Base-by-base conservation (phyloP, 306 rosid species). In the Rosa lucieae region DNA sequence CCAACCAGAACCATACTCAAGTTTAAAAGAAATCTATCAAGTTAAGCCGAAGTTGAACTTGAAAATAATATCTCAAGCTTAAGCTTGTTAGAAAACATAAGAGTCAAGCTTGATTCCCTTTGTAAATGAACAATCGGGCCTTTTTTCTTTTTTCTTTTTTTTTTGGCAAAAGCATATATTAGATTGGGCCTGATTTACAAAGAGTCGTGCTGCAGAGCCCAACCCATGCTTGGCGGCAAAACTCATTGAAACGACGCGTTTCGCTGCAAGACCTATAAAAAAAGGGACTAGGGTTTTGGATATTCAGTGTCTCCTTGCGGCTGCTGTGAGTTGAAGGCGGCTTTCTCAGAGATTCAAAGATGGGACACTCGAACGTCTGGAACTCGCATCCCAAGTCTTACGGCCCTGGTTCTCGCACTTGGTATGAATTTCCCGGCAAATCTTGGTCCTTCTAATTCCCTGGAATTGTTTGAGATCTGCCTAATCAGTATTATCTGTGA, bases 341-440 rank as follows among this genome's bases (percentile, higher is more conserved):
- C 61, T 37, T 23, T 79, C 20, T 12, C 52, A 44, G 67, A 39
- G 63, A 70, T 8, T 13, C 62, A 82, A 63, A 47, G 7, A 86
- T 86, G 89, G 92, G 92, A 0, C 92, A 86, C 47, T 75, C 92
- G 1, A 86, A 88, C 65, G 85, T 88, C 4, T 86, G 91, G 89
- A 86, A 84, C 49, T 86, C 89, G 29, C 89, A 88, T 56, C 88
- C 91, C 0, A 88, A 88, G 81, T 86, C 46, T 76, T 88, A 88
- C 32, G 89, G 89, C 35, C 91, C 88, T 21, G 91, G 91, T 29
- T 88, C 91, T 78, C 88, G 88, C 14, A 53, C 86, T 35, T 88
- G 89, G 89, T 86, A 61, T 21, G 44, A 42, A 5, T 73, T 39
- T 39, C 2, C 43, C 17, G 32, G 5, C 32, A 2, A 74, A 2